phyloP scores from a whole-genome alignment of 73 alveolate species.

The Stentor roeselii region DNA sequence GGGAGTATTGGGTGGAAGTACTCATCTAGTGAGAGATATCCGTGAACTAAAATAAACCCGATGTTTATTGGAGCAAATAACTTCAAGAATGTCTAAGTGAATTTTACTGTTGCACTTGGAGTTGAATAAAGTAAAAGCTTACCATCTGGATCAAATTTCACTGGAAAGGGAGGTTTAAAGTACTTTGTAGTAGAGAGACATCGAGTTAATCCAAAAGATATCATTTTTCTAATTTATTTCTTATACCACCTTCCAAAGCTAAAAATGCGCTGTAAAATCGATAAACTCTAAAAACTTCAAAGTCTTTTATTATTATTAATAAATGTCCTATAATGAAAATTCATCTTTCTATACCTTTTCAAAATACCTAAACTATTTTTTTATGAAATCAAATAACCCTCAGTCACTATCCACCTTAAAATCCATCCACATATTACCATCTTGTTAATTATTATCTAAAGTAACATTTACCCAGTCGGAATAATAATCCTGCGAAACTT shows the following conservation, averaged over 20 bases:
- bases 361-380: no score
- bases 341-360: no score
- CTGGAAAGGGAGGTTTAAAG: not conserved
- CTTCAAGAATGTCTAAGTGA: not conserved
- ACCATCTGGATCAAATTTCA: constrained; percentile 7
- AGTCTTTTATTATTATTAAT: no score
- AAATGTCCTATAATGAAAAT: no score
- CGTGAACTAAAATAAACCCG: not conserved
- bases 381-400: no score
- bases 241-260: not conserved
- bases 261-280: no score
- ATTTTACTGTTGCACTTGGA: constrained; percentile 15
- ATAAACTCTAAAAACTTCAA: no score
- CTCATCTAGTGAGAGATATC: not conserved
- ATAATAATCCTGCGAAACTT: no score
- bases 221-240: not conserved
- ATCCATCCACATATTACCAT: no score
- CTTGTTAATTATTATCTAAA: no score
- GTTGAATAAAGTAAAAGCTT: not conserved
- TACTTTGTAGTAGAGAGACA: not conserved
- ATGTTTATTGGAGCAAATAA: not conserved
- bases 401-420: no score
- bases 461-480: no score
- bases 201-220: not conserved
- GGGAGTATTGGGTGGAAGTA: not conserved